Evolutionary conservation across 306 rosid genomes (phyloP), one percentile per base, ranked within the genome.

Genomic region (Arachis stenosperma): DNA sequence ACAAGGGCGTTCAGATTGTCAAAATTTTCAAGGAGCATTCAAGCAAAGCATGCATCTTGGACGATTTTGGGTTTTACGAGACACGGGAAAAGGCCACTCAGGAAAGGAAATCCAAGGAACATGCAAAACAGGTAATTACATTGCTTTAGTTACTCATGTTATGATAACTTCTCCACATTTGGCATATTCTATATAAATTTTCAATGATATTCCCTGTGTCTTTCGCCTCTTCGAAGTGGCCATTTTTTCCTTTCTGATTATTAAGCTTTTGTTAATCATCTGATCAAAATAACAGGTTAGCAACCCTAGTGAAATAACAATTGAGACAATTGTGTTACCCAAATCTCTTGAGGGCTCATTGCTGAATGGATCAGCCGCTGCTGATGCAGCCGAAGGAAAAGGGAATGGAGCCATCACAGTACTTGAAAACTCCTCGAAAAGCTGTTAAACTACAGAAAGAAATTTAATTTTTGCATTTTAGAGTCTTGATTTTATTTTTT

Each of bases 11-110:
- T 70, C 75, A 80, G 71, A 27, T 85, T 70, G 61, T 80, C 33
- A 85, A 85, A 68, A 68, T 77, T 59, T 77, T 85, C 66, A 85
- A 85, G 66, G 81, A 50, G 37, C 83, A 82, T 77, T 67, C 81
- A 0, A 41, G 80, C 73, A 78, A 82, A 75, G 77, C 85, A 51
- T 77, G 79, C 79, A 80, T 85, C 53, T 75, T 85, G 75, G 89
- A 85, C 61, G 89, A 85, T 75, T 85, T 85, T 75, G 87, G 58
- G 61, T 85, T 85, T 74, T 85, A 85, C 0, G 89, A 82, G 81
- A 46, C 59, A 12, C 87, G 87, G 0, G 85, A 80, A 61, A 80
- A 78, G 65, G 33, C 29, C 2, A 70, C 67, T 29, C 81, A 62
- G 59, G 87, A 80, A 50, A 85, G 67, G 37, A 85, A 82, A 60